Base-by-base conservation (phyloP, 1,284 basidiomycete species). In the Omphalotus olearius region DNA sequence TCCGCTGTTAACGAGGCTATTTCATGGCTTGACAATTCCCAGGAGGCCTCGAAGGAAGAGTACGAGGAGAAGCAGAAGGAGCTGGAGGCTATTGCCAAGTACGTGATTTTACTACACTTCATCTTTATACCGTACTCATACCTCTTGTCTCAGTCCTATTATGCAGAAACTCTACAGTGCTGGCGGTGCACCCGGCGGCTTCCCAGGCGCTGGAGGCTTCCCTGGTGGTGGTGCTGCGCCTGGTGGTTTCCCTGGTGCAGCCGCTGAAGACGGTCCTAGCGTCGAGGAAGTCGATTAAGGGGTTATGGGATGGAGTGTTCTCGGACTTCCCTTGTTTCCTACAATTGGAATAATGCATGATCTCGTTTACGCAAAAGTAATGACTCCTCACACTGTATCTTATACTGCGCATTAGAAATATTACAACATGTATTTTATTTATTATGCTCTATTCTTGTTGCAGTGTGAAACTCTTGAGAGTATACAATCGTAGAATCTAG, bases 21-120 rank as follows among this genome's bases (percentile, higher is more conserved):
- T 73, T 70, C 76, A 55, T 95, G 91, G 91, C 86, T 99, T 62
- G 96, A 98, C 69, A 72, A 62, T 56, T 89, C 90, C 44, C 88
- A 92, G 65, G 93, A 98, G 71, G 97, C 84, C 10, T 88, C 86
- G 59, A 97, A 93, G 76, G 93, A 96, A 66, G 97, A 99, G 78
- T 96, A 98, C 75, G 89, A 93, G 70, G 81, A 81, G 67, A 90
- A 88, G 75, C 95, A 98, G 72, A 97, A 98, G 81, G 95, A 98
- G 74, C 80, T 99, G 54, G 96, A 99, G 77, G 75, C 67, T 10
- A 69, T 94, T 59, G 91, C 93, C 62, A 95, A 88, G 30, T 33
- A 33, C 68, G 20, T 10, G 38, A 11, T 7, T 26, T 38, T 20
- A 11, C 5, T 38, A 11, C 23, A 42, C 30, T 18, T n/a, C 11